phyloP scores from a whole-genome alignment of 306 rosid species.

The Fragaria ananassa region DNA sequence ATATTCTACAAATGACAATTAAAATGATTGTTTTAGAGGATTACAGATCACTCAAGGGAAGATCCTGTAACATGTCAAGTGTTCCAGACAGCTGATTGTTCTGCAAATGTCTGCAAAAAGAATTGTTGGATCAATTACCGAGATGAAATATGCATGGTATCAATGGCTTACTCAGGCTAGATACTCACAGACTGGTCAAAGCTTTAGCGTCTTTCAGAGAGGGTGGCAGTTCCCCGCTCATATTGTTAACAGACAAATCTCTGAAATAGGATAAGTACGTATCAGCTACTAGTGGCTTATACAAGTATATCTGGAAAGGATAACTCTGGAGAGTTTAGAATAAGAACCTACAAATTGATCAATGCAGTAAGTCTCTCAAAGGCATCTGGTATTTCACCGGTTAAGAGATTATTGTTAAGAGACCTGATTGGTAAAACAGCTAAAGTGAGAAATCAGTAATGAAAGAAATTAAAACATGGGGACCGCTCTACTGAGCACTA shows the following conservation, averaged over 20 bases:
- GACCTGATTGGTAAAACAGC: constrained; percentile 61
- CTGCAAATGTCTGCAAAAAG: constrained; percentile 70
- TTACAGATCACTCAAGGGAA: constrained; percentile 70
- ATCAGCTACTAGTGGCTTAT: constrained; percentile 16
- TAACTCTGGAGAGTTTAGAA: constrained; percentile 21
- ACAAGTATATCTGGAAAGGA: constrained; percentile 10
- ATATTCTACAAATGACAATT: constrained; percentile 17
- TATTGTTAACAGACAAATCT: constrained; percentile 76
- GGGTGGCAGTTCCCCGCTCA: constrained; percentile 81
- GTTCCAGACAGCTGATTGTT: constrained; percentile 74
- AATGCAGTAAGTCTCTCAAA: constrained; percentile 49
- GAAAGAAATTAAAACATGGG: background rate
- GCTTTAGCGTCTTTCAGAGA: constrained; percentile 52
- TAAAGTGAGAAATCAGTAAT: constrained; percentile 22
- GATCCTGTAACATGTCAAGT: constrained; percentile 72
- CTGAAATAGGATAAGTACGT: constrained; percentile 43
- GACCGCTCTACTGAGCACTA: constrained; percentile 9
- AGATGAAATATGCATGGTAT: constrained; percentile 15
- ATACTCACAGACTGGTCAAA: constrained; percentile 80
- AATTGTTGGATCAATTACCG: constrained; percentile 30
- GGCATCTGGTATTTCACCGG: constrained; percentile 81
- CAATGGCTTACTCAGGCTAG: constrained; percentile 23
- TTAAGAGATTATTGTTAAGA: constrained; percentile 60
- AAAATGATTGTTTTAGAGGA: constrained; percentile 35
- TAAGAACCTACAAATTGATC: constrained; percentile 70